These are phyloP conservation scores for Annulohypoxylon stygium DNA, from an alignment of 495 filamentous ascomycete species.

Conservation along the genomic window DNA sequence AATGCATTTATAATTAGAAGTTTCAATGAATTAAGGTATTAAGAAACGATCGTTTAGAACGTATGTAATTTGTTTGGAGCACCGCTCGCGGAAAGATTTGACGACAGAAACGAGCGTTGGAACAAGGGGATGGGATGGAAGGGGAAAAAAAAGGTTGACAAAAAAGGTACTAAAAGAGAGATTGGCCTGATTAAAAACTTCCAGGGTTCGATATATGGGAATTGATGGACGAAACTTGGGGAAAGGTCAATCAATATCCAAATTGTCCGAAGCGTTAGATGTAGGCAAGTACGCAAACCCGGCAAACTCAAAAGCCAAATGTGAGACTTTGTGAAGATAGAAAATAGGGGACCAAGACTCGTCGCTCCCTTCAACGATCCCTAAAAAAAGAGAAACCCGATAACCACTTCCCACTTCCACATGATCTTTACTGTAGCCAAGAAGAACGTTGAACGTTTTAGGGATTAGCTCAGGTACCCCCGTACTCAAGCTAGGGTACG, in stretches of 20 bases:
- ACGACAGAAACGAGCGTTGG: conserved; percentile 3
- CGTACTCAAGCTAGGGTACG: not conserved
- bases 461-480: conserved; percentile 23
- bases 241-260: not conserved
- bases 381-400: not conserved
- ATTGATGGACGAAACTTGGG: not conserved
- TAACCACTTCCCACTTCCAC: not conserved
- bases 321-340: conserved; percentile 3
- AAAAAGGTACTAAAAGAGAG: conserved; percentile 13
- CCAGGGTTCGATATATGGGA: not conserved
- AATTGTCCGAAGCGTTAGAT: not conserved
- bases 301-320: conserved; percentile 18
- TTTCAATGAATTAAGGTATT: conserved; percentile 32
- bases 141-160: conserved; percentile 13
- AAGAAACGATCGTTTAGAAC: conserved; percentile 20
- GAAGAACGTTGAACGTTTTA: conserved; percentile 25
- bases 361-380: conserved; percentile 11
- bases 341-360: conserved; percentile 9
- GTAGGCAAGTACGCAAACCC: conserved; percentile 5
- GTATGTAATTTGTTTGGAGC: conserved; percentile 22
- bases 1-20: conserved; percentile 32
- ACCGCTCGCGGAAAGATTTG: conserved; percentile 35
- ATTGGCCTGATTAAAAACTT: conserved; percentile 4
- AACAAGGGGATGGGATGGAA: conserved; percentile 6
- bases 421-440: conserved; percentile 20